Evolutionary conservation across 345 rosid genomes (phyloP).

Genomic region (Combretum micranthum): DNA sequence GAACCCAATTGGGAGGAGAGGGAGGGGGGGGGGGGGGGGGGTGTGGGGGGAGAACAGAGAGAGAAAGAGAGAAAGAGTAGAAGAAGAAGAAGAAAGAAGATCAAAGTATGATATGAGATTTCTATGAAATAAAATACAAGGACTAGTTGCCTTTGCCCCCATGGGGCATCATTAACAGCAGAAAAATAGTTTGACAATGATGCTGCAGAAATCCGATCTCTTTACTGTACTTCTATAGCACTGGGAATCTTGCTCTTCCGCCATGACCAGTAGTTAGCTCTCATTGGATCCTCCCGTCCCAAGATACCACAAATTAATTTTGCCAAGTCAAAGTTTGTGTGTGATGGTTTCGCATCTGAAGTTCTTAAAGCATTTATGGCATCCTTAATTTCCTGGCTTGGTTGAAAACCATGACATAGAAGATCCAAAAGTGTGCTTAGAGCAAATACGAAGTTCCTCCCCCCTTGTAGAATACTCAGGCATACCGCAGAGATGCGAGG

Average conservation of each 20-base stretch:
- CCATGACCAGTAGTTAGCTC: constrained; percentile 80
- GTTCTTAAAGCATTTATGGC: constrained; percentile 40
- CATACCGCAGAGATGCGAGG: constrained; percentile 53
- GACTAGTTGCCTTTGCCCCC: too few species aligned
- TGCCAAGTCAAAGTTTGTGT: constrained; percentile 39
- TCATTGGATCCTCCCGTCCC: constrained; percentile 52
- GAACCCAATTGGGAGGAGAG: too few species aligned
- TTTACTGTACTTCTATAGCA: too few species aligned
- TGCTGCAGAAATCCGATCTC: too few species aligned
- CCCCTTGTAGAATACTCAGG: constrained; percentile 41
- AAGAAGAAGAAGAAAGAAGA: too few species aligned
- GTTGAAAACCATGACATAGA: constrained; percentile 53
- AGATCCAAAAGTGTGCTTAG: constrained; percentile 74
- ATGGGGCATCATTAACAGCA: too few species aligned
- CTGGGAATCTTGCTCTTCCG: constrained; percentile 45
- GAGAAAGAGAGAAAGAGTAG: too few species aligned
- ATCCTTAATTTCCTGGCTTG: constrained; percentile 52
- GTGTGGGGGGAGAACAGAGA: too few species aligned
- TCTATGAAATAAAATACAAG: too few species aligned
- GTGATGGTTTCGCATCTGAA: constrained; percentile 26
- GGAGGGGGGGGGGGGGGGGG: too few species aligned
- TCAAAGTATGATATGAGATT: too few species aligned
- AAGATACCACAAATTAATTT: constrained; percentile 49
- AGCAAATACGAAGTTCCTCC: constrained; percentile 49
- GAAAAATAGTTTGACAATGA: too few species aligned